Percentiles rank a stretch among this genome's conserved stretches.
Conservation (phyloP, 1,139 yeast genomes). For the Pichia terricola region DNA sequence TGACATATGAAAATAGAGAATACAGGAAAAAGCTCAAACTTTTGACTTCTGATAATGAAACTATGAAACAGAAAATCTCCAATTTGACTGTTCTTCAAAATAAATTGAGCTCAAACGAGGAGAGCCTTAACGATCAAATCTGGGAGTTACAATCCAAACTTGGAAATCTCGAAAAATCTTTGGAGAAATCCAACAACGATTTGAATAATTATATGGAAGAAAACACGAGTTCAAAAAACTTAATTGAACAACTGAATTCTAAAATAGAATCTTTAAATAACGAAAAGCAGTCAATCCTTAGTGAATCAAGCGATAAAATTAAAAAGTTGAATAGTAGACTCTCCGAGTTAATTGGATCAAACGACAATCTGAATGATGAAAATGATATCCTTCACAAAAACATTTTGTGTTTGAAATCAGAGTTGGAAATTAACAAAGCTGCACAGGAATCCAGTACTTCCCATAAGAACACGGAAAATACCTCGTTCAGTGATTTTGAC, state of each 20-base stretch:
- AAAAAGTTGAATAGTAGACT: slow-evolving; percentile 32
- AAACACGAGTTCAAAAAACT: slow-evolving; percentile 17
- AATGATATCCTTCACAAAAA: slow-evolving; percentile 46
- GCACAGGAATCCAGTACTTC: not conserved
- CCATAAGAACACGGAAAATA: slow-evolving; percentile 1
- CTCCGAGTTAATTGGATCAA: slow-evolving; percentile 37
- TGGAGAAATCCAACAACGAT: slow-evolving; percentile 17
- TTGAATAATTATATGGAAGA: slow-evolving; percentile 27
- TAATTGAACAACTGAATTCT: slow-evolving; percentile 28
- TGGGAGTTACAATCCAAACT: slow-evolving; percentile 51
- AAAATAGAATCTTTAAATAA: slow-evolving; percentile 42
- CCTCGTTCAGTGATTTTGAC: slow-evolving; percentile 17
- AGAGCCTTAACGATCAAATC: slow-evolving; percentile 48
- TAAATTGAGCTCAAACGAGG: slow-evolving; percentile 30
- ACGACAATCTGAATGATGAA: slow-evolving; percentile 53
- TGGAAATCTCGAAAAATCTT: slow-evolving; percentile 10
- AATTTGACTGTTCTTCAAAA: slow-evolving; percentile 26
- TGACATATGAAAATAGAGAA: slow-evolving; percentile 60
- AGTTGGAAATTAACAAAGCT: slow-evolving; percentile 19
- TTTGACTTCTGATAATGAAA: slow-evolving; percentile 26
- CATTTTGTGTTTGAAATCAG: slow-evolving; percentile 26
- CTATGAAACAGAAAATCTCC: slow-evolving; percentile 30
- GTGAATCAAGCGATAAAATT: slow-evolving; percentile 31
- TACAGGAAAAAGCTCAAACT: slow-evolving; percentile 35
- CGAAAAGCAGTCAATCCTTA: slow-evolving; percentile 32